These are phyloP conservation scores for Aspergillus bombycis DNA, from an alignment of 2,329 filamentous ascomycete species.

Conservation along the genomic window DNA sequence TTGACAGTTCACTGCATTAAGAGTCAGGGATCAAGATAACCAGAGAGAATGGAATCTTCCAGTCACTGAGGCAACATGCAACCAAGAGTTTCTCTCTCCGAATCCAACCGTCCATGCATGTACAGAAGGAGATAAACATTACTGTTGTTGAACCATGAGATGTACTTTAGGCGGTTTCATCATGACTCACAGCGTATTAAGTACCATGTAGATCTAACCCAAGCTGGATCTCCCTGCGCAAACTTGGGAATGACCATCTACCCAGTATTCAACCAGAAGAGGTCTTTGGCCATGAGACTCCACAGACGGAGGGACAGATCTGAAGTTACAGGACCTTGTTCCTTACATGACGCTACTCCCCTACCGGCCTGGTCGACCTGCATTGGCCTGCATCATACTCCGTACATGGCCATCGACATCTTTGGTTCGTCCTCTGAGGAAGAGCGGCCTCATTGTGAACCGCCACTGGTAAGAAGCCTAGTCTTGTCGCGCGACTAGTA, in stretches of 20 bases:
- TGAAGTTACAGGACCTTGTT: neutral
- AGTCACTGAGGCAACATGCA: neutral
- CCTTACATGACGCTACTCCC: neutral
- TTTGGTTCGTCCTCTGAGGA: neutral
- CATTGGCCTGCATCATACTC: neutral
- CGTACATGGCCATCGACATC: neutral
- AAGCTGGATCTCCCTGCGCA: neutral
- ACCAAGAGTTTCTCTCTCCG: neutral
- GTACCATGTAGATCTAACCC: neutral
- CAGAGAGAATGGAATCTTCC: neutral
- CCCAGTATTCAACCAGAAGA: neutral
- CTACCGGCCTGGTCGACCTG: neutral
- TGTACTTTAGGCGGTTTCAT: neutral
- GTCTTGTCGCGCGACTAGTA: slow-evolving; percentile 1
- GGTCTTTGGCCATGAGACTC: neutral
- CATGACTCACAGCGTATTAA: neutral
- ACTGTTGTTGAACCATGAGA: neutral
- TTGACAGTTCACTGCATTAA: neutral
- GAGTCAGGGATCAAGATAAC: neutral
- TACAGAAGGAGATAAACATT: neutral
- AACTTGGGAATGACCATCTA: neutral
- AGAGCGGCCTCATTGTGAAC: neutral
- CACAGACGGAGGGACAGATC: neutral
- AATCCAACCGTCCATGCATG: neutral
- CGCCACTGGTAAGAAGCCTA: neutral